Evolutionary conservation across 306 rosid species (phyloP).

Genomic region (Sphenostylis stenocarpa): DNA sequence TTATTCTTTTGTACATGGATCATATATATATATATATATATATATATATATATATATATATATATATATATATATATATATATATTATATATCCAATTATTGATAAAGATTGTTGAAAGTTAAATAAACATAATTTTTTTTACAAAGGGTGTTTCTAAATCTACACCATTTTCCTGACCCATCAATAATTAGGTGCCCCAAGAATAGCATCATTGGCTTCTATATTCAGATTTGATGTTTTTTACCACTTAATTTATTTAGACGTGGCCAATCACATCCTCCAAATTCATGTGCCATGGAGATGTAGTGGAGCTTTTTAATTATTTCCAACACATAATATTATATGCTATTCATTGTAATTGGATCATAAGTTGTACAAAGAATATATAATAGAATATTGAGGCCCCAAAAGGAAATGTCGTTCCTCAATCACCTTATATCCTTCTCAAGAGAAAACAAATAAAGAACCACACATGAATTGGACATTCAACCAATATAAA

Average conservation of each 20-base stretch:
- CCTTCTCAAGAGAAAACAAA: background rate
- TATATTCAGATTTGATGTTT: constrained; percentile 20
- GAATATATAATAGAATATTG: background rate
- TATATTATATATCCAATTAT: too few species aligned
- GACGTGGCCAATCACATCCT: constrained; percentile 27
- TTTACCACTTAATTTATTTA: background rate
- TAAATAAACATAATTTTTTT: background rate
- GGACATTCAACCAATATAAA: constrained; percentile 32
- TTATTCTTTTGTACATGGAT: constrained; percentile 36
- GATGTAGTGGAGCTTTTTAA: constrained; percentile 27
- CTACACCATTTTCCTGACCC: constrained; percentile 42
- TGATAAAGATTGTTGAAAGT: background rate
- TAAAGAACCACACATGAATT: constrained; percentile 28
- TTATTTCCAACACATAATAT: background rate
- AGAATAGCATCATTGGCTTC: constrained; percentile 4
- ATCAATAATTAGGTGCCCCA: constrained; percentile 32
- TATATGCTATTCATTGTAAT: constrained; percentile 4
- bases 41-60: too few species aligned
- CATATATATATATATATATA: background rate
- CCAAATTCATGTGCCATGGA: constrained; percentile 38
- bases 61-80: too few species aligned
- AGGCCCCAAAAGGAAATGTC: background rate
- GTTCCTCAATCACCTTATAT: background rate
- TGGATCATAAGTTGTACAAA: constrained; percentile 17
- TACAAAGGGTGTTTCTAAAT: constrained; percentile 29